Base-by-base conservation (phyloP, 1,139 yeast genomes). In the Suzukiozyma palmioleophila region DNA sequence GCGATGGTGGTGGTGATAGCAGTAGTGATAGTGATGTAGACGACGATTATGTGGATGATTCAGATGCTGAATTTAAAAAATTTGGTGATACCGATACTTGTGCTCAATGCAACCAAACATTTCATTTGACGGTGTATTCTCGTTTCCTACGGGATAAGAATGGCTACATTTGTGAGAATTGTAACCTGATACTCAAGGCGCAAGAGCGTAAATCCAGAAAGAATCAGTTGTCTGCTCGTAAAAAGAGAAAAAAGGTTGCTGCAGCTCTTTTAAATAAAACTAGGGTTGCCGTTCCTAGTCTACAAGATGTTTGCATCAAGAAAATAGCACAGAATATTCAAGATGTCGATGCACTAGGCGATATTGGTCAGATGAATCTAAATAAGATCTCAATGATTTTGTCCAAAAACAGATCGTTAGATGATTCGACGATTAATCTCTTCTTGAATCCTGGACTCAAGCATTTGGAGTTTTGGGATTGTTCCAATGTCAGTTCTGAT, bases 401-500 rank as follows among this genome's bases (percentile, higher is more conserved):
- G 27, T 80, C 94, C 26, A 81, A 85, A 43, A 92, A 89, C 58
- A 65, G 98, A 38, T 84, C 92, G 0, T 66, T 92, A 37, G 77
- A 83, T 52, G 79, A 84, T 48, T 65, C 74, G 15, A 89, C 97
- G 0, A 59, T 90, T 54, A 66, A 79, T 36, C 65, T 92, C 36
- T 92, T 92, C 55, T 63, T 92, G 39, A 79, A 79, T 37, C 77
- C 88, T 0, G 68, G 73, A 14, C 59, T 80, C 39, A 74, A 63
- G 41, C 56, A 62, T 3, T 60, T 92, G 32, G 84, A 84, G 48
- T 79, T 92, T 46, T 88, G 96, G 92, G 98, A 92, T 62, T 92
- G 98, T 58, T 88, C 96, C 1, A 81, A 81, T 41, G 74, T 92
- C 25, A 77, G 78, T 26, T 72, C 75, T 32, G 84, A 77, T 46